Base-by-base conservation (phyloP, 2,329 filamentous ascomycete genomes). In the Intubia oerlemansii region DNA sequence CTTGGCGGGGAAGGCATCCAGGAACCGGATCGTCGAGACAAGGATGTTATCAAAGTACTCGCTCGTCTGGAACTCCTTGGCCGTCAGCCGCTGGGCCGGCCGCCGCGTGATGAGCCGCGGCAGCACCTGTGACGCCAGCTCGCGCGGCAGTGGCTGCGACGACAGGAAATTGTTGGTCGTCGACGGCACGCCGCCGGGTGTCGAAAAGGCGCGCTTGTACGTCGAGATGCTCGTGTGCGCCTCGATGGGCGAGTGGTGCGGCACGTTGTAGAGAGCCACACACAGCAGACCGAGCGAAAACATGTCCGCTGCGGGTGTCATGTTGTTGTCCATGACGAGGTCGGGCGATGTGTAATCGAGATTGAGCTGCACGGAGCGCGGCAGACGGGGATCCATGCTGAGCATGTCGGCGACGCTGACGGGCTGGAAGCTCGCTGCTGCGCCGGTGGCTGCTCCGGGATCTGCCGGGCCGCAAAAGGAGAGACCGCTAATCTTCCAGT, bases 401-500 rank as follows among this genome's bases (percentile, higher is more conserved):
- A 93, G 59, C 11, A 74, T 71, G 49, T 93, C 82, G 17, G 77
- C 74, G 13, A 95, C 62, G 37, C 70, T 79, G 39, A 95, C 73
- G 8, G 80, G 76, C 24, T 73, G 63, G 27, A 91, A 68, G 4
- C 79, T 75, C 4, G 79, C 77, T 25, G 73, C 60, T 16, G 30
- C n/a, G 12, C 28, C 35, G 7, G 32, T 11, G 5, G 29, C 35
- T n/a, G n/a, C n/a, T 18, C 25, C 20, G 41, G 67, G 65, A 40
- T 82, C 77, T 27, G 79, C 68, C 10, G 82, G 78, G 25, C 78
- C 78, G 45, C 77, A 80, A 48, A 93, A 98, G 0, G 77, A 69
- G 22, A 98, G 62, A n/a, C 85, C 88, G 41, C 82, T 85, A 35
- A 98, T 79, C 49, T 98, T 98, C 88, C 88, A 98, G 50, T 98